Evolutionary conservation across 768 basidiomycete species (phyloP).

Genomic region (Tricholoma saponaceum): DNA sequence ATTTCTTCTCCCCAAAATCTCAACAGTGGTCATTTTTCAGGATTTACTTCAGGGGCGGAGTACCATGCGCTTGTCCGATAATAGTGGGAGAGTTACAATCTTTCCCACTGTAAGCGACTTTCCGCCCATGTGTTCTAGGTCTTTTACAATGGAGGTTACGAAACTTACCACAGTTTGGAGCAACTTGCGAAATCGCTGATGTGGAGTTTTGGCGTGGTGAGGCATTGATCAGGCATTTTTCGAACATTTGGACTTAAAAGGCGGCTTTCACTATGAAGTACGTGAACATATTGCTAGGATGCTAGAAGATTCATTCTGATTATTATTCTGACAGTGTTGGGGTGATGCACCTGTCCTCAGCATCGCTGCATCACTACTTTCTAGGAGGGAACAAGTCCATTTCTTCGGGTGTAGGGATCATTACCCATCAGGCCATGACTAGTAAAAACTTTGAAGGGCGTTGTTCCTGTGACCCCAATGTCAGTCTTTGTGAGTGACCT

Average conservation of each 20-base stretch:
- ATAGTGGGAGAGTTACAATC: slow-evolving; percentile 64
- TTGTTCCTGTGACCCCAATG: slow-evolving; percentile 68
- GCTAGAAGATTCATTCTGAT: not conserved
- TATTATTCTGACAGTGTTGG: slow-evolving; percentile 57
- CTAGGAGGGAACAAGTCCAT: slow-evolving; percentile 69
- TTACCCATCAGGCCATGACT: slow-evolving; percentile 57
- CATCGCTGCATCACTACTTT: slow-evolving; percentile 76
- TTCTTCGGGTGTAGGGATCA: slow-evolving; percentile 88
- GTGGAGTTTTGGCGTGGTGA: slow-evolving; percentile 87
- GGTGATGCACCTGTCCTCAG: slow-evolving; percentile 79
- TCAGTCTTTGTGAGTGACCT: slow-evolving; percentile 59
- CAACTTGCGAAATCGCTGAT: slow-evolving; percentile 89
- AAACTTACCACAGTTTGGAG: slow-evolving; percentile 77
- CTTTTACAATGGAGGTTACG: too few relatives aligned
- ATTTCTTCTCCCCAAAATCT: not conserved
- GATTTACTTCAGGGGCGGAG: slow-evolving; percentile 78
- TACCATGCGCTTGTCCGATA: slow-evolving; percentile 78
- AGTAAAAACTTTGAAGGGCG: slow-evolving; percentile 43
- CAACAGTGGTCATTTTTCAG: slow-evolving; percentile 26
- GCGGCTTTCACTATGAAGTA: slow-evolving; percentile 93
- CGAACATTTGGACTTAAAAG: slow-evolving; percentile 71
- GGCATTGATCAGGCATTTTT: slow-evolving; percentile 79
- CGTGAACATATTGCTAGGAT: slow-evolving; percentile 13
- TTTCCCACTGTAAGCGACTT: slow-evolving; percentile 55
- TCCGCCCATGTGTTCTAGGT: not conserved